These are phyloP conservation scores for Phytophthora uliginosa DNA, from an alignment of 352 stramenopile species.

Conservation along the genomic window DNA sequence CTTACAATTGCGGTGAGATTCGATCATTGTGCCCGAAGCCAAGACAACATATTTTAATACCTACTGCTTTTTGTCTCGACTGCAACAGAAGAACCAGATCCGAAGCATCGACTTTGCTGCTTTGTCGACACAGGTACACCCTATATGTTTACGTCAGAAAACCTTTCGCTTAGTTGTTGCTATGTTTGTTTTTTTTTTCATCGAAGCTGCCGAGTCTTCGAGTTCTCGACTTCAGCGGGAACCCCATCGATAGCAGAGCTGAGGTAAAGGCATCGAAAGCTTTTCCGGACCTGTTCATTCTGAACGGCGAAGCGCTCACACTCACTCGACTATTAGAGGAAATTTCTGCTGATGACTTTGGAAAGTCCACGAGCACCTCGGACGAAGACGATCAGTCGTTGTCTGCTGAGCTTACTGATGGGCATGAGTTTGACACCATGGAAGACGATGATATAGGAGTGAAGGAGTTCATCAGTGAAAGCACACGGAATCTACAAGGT, in stretches of 20 bases:
- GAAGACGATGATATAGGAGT: constrained; percentile 21
- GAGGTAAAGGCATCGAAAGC: constrained; percentile 26
- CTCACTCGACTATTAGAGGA: constrained; percentile 40
- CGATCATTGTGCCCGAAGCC: background rate
- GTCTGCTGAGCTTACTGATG: constrained; percentile 2
- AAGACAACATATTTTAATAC: background rate
- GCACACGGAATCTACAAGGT: constrained; percentile 36
- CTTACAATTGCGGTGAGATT: constrained; percentile 53
- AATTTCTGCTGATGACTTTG: constrained; percentile 14
- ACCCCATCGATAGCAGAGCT: constrained; percentile 37
- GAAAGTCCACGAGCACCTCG: background rate
- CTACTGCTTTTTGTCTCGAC: background rate
- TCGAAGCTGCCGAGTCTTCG: constrained; percentile 57
- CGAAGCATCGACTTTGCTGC: constrained; percentile 48
- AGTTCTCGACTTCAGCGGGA: constrained; percentile 54
- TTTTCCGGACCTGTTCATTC: constrained; percentile 54
- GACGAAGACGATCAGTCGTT: background rate
- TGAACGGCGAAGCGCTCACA: constrained; percentile 68
- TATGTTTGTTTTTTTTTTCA: background rate
- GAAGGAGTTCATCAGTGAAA: constrained; percentile 35
- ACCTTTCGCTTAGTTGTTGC: background rate
- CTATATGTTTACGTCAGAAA: no score
- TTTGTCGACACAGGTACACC: constrained; percentile 43
- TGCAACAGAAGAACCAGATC: constrained; percentile 61
- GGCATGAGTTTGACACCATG: background rate